A percentile compares a stretch with the other conserved stretches of the same genome.
Evolutionary conservation across 2,329 filamentous ascomycete genomes (phyloP).

Genomic region (Fusarium nisikadoi): DNA sequence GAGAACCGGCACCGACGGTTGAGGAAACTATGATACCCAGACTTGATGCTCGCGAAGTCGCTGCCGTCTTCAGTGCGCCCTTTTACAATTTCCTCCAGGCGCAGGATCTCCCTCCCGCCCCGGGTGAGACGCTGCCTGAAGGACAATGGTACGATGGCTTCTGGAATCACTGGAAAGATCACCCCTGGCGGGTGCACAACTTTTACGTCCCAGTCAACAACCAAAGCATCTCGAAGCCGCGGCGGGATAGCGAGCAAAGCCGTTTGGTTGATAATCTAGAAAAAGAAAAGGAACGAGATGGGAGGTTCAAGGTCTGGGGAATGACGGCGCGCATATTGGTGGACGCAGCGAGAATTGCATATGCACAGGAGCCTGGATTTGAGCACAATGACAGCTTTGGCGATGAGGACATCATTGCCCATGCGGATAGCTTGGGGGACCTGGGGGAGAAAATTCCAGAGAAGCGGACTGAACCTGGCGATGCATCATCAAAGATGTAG

Average conservation of each 20-base stretch:
- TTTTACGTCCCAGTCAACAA: constrained; percentile 87
- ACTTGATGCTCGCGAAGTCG: constrained; percentile 89
- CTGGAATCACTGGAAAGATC: constrained; percentile 83
- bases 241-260: constrained; percentile 54
- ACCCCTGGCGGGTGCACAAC: constrained; percentile 87
- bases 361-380: constrained; percentile 84
- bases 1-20: constrained; percentile 56
- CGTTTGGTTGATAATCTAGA: constrained; percentile 57
- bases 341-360: constrained; percentile 87
- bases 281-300: constrained; percentile 57
- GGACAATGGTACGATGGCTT: constrained; percentile 85
- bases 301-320: constrained; percentile 87
- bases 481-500: constrained; percentile 50
- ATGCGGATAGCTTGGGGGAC: constrained; percentile 58
- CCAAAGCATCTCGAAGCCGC: constrained; percentile 73
- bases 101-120: constrained; percentile 63
- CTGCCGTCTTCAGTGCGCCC: constrained; percentile 90
- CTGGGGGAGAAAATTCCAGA: constrained; percentile 53
- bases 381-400: constrained; percentile 70
- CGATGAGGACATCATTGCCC: constrained; percentile 62
- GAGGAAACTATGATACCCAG: constrained; percentile 80
- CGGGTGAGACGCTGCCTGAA: constrained; percentile 53
- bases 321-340: constrained; percentile 94
- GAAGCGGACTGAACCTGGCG: constrained; percentile 44
- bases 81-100: constrained; percentile 82